Base-by-base conservation (phyloP, 176 grass and related monocot genomes). In the bread wheat (Triticum aestivum) region DNA sequence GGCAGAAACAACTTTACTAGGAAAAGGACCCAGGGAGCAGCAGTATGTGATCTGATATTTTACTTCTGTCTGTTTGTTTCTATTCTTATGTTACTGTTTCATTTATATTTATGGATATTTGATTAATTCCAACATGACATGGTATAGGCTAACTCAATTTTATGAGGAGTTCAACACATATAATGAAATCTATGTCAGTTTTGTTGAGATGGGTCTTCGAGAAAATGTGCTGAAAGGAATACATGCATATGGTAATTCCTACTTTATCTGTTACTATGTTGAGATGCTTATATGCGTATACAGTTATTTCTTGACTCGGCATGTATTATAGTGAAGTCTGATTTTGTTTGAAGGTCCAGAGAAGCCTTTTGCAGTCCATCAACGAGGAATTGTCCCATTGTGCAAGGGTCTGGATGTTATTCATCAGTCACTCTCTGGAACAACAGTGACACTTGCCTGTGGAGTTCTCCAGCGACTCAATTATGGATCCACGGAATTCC, bases 151-250 rank as follows among this genome's bases (percentile, higher is more conserved):
- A 75, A 73, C 59, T 59, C 12, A 17, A 35, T 67, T 21, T 42
- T 80, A 42, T 34, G 32, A 80, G 82, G 44, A 61, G 65, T 69
- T 68, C 75, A 85, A 81, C 8, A 78, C 86, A 21, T 86, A 83
- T 52, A 88, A 92, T 59, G 88, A 80, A 77, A 87, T 92, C 21
- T 71, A 84, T 29, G 92, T 90, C 18, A 94, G 76, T 88, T 97
- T 97, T 75, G 87, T 77, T 80, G 78, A 88, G 61, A 92, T 92
- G 94, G 90, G 61, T 20, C 92, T 97, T 44, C 87, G 71, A 35
- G 94, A 94, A 75, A 92, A 94, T 61, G 81, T 97, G 70, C 90
- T 94, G 15, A 92, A 87, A 54, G 92, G 92, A 61, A 94, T 97
- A 58, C 87, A 92, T 80, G 65, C 84, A 64, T 92, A 91, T 77